phyloP scores from a whole-genome alignment of 208 protist genomes.

The Phytomonas serpens region DNA sequence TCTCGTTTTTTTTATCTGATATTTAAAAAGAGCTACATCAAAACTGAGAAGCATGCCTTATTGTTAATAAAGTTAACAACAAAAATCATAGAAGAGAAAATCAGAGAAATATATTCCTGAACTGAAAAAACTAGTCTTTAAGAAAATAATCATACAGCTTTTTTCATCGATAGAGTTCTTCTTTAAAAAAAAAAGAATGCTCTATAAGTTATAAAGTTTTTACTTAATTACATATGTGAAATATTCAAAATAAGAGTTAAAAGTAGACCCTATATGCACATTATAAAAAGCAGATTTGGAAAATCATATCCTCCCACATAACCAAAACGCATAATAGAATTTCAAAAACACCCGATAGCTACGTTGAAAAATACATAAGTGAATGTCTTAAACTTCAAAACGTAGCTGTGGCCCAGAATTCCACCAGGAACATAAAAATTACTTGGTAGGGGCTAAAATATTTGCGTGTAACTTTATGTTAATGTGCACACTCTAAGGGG shows the following conservation, averaged over 20 bases:
- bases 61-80: constrained; percentile 4
- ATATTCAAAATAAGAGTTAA: background rate
- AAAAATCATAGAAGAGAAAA: background rate
- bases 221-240: background rate
- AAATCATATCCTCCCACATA: background rate
- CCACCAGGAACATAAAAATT: too few species aligned
- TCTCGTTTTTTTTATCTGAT: background rate
- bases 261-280: background rate
- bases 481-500: background rate
- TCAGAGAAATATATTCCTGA: too few species aligned
- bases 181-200: background rate
- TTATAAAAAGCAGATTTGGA: background rate
- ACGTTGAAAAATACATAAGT: background rate
- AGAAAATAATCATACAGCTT: background rate
- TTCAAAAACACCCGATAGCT: background rate
- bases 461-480: background rate
- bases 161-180: background rate
- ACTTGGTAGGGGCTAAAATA: too few species aligned
- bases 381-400: background rate
- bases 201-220: constrained; percentile 1
- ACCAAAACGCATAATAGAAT: background rate
- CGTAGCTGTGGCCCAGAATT: too few species aligned
- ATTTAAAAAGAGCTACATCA: constrained; percentile 7
- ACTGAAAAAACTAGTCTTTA: constrained; percentile 8
- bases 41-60: too few species aligned